These are phyloP conservation scores for Calonectria pseudoturangicola DNA, from an alignment of 2,329 filamentous ascomycete species.

Conservation along the genomic window DNA sequence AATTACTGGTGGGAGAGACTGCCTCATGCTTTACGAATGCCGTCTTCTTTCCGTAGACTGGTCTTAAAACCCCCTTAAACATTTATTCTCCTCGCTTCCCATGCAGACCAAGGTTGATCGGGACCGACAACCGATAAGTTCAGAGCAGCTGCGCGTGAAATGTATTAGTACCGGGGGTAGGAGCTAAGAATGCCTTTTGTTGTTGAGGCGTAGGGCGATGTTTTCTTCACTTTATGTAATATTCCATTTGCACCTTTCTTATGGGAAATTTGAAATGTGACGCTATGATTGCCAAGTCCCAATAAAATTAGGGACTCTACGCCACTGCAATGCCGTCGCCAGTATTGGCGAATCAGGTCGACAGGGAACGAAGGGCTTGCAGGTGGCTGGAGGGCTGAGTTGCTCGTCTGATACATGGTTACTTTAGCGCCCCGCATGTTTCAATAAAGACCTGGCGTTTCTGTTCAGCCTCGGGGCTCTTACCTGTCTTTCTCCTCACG, in stretches of 20 bases:
- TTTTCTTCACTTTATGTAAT: too few relatives aligned
- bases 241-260: too few relatives aligned
- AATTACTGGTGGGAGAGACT: constrained; percentile 26
- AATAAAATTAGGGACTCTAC: neutral
- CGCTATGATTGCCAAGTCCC: too few relatives aligned
- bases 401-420: neutral
- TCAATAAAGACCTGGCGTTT: neutral
- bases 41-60: neutral
- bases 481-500: neutral
- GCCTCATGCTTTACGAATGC: constrained; percentile 5
- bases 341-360: neutral
- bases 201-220: too few relatives aligned
- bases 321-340: neutral
- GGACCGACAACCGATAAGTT: too few relatives aligned
- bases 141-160: too few relatives aligned
- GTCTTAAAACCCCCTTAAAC: too few relatives aligned
- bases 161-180: too few relatives aligned
- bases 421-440: neutral
- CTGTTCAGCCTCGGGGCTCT: neutral
- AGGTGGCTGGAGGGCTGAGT: constrained; percentile 26
- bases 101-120: neutral
- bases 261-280: too few relatives aligned
- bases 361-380: neutral
- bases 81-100: neutral
- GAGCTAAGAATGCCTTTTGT: too few relatives aligned